These are phyloP conservation scores for Trichoderma sp. DNA, from an alignment of 2,329 filamentous ascomycete genomes.

Conservation along the genomic window DNA sequence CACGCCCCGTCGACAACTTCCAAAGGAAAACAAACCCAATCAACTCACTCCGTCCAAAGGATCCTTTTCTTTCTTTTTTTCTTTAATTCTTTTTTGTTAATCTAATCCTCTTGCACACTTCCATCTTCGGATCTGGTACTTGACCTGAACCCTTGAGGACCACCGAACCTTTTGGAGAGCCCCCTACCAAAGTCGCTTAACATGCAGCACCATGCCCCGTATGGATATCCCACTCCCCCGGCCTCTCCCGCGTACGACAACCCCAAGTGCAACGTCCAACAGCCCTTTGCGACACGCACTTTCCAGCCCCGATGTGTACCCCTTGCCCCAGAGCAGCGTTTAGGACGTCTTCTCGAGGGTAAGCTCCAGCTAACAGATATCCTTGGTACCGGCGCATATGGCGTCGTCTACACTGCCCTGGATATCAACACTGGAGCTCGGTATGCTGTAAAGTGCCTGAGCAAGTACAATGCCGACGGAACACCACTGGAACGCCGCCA, in stretches of 20 bases:
- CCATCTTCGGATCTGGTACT: slow-evolving; percentile 16
- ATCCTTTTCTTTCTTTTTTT: not conserved
- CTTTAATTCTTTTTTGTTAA: not conserved
- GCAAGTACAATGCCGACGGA: slow-evolving; percentile 76
- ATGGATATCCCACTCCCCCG: slow-evolving; percentile 58
- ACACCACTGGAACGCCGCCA: slow-evolving; percentile 77
- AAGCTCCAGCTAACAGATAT: slow-evolving; percentile 81
- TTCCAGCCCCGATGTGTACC: slow-evolving; percentile 52
- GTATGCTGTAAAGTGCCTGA: slow-evolving; percentile 96
- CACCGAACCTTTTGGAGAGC: slow-evolving; percentile 3
- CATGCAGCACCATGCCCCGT: slow-evolving; percentile 60
- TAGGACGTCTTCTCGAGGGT: slow-evolving; percentile 80
- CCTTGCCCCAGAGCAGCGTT: slow-evolving; percentile 73
- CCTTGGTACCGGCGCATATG: slow-evolving; percentile 91
- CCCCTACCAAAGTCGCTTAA: slow-evolving; percentile 33
- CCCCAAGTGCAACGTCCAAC: slow-evolving; percentile 44
- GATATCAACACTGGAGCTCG: slow-evolving; percentile 76
- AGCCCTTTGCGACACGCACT: slow-evolving; percentile 36
- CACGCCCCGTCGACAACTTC: not conserved
- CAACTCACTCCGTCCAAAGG: not conserved
- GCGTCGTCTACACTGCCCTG: slow-evolving; percentile 87
- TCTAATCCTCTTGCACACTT: not conserved
- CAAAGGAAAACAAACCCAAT: not conserved
- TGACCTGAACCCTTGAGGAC: slow-evolving; percentile 2
- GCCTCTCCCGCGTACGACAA: slow-evolving; percentile 55